Evolutionary conservation across 1,139 yeast genomes (phyloP).

Genomic region (Spathaspora sp.): DNA sequence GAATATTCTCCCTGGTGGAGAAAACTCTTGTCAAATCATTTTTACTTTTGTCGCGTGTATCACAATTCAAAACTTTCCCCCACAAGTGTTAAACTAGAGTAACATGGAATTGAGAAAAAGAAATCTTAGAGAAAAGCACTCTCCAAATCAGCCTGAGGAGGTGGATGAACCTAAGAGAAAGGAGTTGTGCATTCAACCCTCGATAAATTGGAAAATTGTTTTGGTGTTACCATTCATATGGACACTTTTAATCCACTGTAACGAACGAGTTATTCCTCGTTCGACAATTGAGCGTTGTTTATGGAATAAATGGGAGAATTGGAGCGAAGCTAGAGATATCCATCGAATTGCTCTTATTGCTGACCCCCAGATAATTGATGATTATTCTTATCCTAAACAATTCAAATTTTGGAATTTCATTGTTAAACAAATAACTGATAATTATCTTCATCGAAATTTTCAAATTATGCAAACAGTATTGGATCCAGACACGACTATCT

Average conservation of each 20-base stretch:
- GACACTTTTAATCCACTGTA: constrained; percentile 53
- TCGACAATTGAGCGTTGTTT: constrained; percentile 49
- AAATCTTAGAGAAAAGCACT: background rate
- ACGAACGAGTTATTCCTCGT: constrained; percentile 59
- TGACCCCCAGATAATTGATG: constrained; percentile 91
- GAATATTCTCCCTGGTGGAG: too few species aligned
- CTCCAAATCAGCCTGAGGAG: background rate
- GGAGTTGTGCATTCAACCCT: background rate
- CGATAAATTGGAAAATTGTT: constrained; percentile 7
- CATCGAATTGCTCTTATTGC: constrained; percentile 75
- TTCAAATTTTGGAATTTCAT: constrained; percentile 45
- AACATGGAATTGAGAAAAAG: constrained; percentile 1
- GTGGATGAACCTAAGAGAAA: background rate
- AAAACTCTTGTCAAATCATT: background rate
- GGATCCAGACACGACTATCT: constrained; percentile 74
- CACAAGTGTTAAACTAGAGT: background rate
- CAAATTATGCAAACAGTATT: constrained; percentile 55
- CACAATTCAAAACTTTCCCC: background rate
- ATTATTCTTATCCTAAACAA: constrained; percentile 64
- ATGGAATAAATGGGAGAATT: constrained; percentile 74
- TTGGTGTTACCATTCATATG: constrained; percentile 27
- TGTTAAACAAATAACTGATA: constrained; percentile 58
- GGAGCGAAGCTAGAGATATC: constrained; percentile 41
- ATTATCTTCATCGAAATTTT: constrained; percentile 79
- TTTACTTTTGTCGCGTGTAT: too few species aligned